phyloP scores from a whole-genome alignment of 2,329 filamentous ascomycete species.

The Pseudogymnoascus sp. region DNA sequence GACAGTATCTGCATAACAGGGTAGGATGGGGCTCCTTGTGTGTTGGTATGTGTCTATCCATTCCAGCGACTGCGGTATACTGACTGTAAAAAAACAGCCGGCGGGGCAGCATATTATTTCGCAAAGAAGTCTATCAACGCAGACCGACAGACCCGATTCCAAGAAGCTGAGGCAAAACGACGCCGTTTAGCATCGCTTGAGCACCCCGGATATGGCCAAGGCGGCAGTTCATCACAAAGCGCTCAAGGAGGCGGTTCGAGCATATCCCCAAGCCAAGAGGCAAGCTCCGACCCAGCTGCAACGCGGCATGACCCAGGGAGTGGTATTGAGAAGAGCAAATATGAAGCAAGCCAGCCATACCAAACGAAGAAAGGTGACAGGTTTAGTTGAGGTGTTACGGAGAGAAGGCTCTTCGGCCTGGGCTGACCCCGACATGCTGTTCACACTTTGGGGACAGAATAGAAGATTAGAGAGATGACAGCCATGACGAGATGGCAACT shows the following conservation, averaged over 20 bases:
- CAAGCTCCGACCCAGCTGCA: constrained; percentile 71
- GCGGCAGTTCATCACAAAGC: constrained; percentile 25
- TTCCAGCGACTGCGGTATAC: background rate
- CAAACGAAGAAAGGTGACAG: constrained; percentile 76
- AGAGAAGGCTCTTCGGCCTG: background rate
- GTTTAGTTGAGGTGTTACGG: constrained; percentile 47
- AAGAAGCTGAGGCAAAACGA: constrained; percentile 53
- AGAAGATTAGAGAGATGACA: background rate
- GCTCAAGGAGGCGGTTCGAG: constrained; percentile 45
- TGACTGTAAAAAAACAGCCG: constrained; percentile 45
- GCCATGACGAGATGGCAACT: background rate
- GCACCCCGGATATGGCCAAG: constrained; percentile 30
- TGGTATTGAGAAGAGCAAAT: constrained; percentile 77
- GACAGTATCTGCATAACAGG: constrained; percentile 40
- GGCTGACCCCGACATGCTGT: background rate
- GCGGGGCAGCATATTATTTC: constrained; percentile 88
- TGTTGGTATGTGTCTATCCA: constrained; percentile 50
- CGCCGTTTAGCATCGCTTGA: constrained; percentile 51
- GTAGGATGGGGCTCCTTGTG: constrained; percentile 87
- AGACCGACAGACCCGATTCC: constrained; percentile 65
- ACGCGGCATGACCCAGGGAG: constrained; percentile 71
- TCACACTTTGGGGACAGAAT: background rate
- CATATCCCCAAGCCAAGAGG: constrained; percentile 62
- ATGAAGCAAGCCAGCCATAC: constrained; percentile 71
- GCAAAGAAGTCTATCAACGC: constrained; percentile 92